A percentile compares a stretch with the other conserved stretches of the same genome.
Conservation (phyloP, 805 yeast species). For the Saccharomycopsis guyanensis region DNA sequence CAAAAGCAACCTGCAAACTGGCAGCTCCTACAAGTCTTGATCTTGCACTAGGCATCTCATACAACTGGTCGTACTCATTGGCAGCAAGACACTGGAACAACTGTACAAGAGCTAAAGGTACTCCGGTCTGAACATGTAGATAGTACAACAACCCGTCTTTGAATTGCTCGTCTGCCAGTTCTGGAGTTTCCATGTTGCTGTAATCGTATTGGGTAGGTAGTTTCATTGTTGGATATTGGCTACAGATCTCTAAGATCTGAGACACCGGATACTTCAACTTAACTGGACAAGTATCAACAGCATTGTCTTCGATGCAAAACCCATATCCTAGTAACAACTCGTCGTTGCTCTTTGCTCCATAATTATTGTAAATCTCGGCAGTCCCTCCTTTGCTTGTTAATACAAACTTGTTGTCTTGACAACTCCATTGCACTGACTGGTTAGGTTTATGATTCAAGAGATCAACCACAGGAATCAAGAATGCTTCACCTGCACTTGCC, state of each 20-base stretch:
- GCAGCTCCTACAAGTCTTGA: constrained; percentile 55
- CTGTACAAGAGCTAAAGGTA: constrained; percentile 28
- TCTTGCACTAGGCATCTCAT: constrained; percentile 29
- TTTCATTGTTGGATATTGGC: constrained; percentile 23
- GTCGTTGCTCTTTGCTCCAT: constrained; percentile 85
- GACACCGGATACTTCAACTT: constrained; percentile 43
- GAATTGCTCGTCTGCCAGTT: constrained; percentile 27
- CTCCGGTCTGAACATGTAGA: constrained; percentile 2
- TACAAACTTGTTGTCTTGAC: constrained; percentile 22
- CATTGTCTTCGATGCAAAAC: constrained; percentile 50
- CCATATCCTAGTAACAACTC: constrained; percentile 81
- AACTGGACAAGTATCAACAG: constrained; percentile 54
- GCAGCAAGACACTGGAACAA: constrained; percentile 29
- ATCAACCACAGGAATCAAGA: constrained; percentile 74
- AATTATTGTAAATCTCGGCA: constrained; percentile 67
- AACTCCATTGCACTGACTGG: constrained; percentile 59
- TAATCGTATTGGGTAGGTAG: constrained; percentile 20
- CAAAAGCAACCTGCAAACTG: constrained; percentile 44
- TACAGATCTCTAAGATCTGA: constrained; percentile 28
- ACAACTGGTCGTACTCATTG: constrained; percentile 29
- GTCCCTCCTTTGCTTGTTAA: constrained; percentile 10
- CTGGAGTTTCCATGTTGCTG: constrained; percentile 22
- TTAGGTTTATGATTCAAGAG: constrained; percentile 64
- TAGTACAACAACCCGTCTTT: constrained; percentile 18
- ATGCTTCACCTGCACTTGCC: constrained; percentile 42